Evolutionary conservation across 306 rosid species (phyloP).

Genomic region (Senna tora): DNA sequence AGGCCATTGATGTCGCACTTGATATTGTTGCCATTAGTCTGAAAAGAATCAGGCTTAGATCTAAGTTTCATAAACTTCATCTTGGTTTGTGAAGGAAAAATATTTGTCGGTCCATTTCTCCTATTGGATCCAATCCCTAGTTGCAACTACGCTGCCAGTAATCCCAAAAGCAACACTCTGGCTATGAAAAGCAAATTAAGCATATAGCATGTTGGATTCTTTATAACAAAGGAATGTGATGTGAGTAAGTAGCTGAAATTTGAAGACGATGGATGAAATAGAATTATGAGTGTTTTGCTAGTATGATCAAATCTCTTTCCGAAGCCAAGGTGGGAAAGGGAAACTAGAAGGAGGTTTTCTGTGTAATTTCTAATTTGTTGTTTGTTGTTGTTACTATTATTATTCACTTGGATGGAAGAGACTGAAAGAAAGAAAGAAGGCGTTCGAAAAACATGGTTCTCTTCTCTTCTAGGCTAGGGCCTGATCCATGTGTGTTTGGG

Average conservation of each 20-base stretch:
- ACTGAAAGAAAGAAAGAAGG: constrained; percentile 56
- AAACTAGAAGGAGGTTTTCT: too few species aligned
- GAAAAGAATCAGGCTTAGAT: constrained; percentile 86
- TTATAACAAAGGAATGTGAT: constrained; percentile 1
- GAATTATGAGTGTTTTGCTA: constrained; percentile 44
- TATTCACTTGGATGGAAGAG: constrained; percentile 55
- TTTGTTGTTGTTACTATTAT: too few species aligned
- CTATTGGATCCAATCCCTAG: constrained; percentile 31
- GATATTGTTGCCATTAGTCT: constrained; percentile 70
- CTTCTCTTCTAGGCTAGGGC: too few species aligned
- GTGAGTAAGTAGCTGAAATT: constrained; percentile 25
- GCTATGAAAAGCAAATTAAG: constrained; percentile 4
- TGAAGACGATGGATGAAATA: constrained; percentile 34
- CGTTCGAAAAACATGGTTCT: too few species aligned
- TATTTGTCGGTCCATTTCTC: constrained; percentile 3
- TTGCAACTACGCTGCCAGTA: not conserved
- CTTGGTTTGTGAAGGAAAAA: constrained; percentile 40
- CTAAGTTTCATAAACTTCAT: constrained; percentile 98
- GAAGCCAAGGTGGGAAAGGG: constrained; percentile 43
- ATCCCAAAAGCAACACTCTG: not conserved
- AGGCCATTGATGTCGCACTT: constrained; percentile 48
- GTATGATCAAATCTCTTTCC: constrained; percentile 67
- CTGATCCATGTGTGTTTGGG: too few species aligned
- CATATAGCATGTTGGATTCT: not conserved
- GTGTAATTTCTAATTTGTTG: too few species aligned